These are phyloP conservation scores for Brasenia schreberi DNA, from an alignment of 164 flowering plant species.

Conservation along the genomic window DNA sequence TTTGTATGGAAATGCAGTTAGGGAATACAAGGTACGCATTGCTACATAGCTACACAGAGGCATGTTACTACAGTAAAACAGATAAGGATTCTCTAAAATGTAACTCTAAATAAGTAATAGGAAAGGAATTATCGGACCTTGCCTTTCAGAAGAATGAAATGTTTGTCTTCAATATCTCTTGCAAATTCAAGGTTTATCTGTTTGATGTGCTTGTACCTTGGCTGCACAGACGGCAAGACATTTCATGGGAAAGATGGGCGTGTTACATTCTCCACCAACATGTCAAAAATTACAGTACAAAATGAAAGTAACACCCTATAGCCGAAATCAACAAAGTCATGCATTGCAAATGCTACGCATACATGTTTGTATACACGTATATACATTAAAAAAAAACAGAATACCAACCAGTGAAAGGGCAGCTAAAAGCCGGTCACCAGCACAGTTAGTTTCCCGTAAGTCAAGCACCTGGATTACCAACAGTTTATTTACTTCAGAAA, in stretches of 20 bases:
- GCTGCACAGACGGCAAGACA: conserved; percentile 20
- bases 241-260: not conserved
- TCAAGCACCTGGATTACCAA: conserved; percentile 36
- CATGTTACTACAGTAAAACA: too few relatives aligned
- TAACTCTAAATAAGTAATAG: not conserved
- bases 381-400: too few relatives aligned
- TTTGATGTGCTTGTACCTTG: conserved; percentile 49
- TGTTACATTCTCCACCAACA: too few relatives aligned
- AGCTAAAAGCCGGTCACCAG: conserved; percentile 59
- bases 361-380: too few relatives aligned
- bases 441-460: conserved; percentile 64
- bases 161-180: conserved; percentile 68
- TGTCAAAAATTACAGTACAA: too few relatives aligned
- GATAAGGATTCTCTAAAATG: too few relatives aligned
- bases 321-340: too few relatives aligned
- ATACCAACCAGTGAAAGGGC: conserved; percentile 69
- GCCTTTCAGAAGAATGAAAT: conserved; percentile 35
- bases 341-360: too few relatives aligned
- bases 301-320: too few relatives aligned
- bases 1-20: not conserved
- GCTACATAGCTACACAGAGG: too few relatives aligned
- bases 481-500: too few relatives aligned
- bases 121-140: conserved; percentile 25
- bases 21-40: too few relatives aligned
- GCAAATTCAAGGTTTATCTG: conserved; percentile 76